These are phyloP conservation scores for Fusarium udum DNA, from an alignment of 2,329 filamentous ascomycete genomes.

Conservation along the genomic window DNA sequence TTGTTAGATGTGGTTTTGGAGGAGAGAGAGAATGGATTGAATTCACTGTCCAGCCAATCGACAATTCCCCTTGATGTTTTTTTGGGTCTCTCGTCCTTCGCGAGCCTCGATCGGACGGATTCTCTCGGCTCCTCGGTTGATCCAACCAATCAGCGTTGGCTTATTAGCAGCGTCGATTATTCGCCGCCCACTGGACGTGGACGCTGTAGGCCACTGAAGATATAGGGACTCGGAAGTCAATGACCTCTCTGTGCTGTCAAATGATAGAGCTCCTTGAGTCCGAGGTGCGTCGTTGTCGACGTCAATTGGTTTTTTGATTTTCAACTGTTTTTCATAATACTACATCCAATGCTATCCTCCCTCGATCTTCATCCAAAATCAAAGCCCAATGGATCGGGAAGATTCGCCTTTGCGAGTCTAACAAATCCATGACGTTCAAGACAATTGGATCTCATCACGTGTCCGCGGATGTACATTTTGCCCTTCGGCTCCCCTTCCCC, in stretches of 20 bases:
- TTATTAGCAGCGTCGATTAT: constrained; percentile 42
- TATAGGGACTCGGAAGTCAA: constrained; percentile 26
- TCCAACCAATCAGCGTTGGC: constrained; percentile 46
- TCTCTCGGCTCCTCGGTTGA: constrained; percentile 50
- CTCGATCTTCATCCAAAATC: constrained; percentile 5
- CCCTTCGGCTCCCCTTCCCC: constrained; percentile 32
- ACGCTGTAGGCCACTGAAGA: constrained; percentile 29
- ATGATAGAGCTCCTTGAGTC: constrained; percentile 1
- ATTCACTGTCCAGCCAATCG: constrained; percentile 36
- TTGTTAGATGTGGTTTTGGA: constrained; percentile 34
- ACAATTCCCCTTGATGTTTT: constrained; percentile 41
- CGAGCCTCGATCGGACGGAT: constrained; percentile 43
- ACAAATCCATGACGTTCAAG: constrained; percentile 36
- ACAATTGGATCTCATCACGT: constrained; percentile 33
- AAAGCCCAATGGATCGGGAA: constrained; percentile 26
- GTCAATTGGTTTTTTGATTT: constrained; percentile 19
- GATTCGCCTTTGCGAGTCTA: constrained; percentile 18
- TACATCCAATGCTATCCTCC: not conserved
- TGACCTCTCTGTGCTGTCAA: not conserved
- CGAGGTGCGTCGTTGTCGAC: not conserved
- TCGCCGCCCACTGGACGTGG: constrained; percentile 10
- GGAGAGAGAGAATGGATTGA: constrained; percentile 13
- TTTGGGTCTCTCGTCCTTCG: constrained; percentile 33
- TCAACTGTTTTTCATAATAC: not conserved
- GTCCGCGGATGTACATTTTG: constrained; percentile 36